Evolutionary conservation across 2,329 filamentous ascomycete genomes (phyloP), one percentile per base, ranked within the genome.

Genomic region (Fusarium sp.): DNA sequence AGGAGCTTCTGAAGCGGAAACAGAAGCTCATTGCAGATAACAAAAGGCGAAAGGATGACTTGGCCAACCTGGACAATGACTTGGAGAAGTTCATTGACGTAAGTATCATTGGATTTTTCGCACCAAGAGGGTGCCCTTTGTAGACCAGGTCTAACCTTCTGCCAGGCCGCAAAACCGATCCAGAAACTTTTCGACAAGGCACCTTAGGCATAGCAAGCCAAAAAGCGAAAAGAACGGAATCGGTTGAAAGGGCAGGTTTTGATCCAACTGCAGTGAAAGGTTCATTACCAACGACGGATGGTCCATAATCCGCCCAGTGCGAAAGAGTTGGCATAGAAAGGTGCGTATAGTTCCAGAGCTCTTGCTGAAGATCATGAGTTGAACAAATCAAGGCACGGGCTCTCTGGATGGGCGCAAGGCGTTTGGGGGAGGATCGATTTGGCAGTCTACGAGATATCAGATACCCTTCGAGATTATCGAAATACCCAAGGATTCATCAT

Each of bases 21-120:
- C 87, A 89, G 75, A 90, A 90, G 81, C 86, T 91, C 58, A 90
- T 90, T 61, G 86, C 88, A 2, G 89, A 91, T 81, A 98, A 98
- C 81, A 97, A 97, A 85, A 95, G 95, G 84, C 90, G 96, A 75
- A 98, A 97, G 82, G 95, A 98, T 65, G 95, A 98, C 79, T 86
- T 99, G 58, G 95, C 94, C 22, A 98, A 93, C 79, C 85, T 99
- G 70, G 97, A 99, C 79, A 93, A 94, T 79, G 95, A 98, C 82
- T 86, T 98, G 66, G 97, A 98, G 84, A 95, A 94, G 79, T 98
- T 98, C 80, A 96, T 98, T 78, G 95, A 97, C 83, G 94, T 94
- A 80, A 80, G 92, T 85, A 25, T 33, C 22, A 10, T n/a, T 11
- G 17, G 30, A 5, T 12, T 22, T 33, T 33, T 56, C 6, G 4